phyloP scores from a whole-genome alignment of 1,284 basidiomycete species.

The Caloboletus firmus region DNA sequence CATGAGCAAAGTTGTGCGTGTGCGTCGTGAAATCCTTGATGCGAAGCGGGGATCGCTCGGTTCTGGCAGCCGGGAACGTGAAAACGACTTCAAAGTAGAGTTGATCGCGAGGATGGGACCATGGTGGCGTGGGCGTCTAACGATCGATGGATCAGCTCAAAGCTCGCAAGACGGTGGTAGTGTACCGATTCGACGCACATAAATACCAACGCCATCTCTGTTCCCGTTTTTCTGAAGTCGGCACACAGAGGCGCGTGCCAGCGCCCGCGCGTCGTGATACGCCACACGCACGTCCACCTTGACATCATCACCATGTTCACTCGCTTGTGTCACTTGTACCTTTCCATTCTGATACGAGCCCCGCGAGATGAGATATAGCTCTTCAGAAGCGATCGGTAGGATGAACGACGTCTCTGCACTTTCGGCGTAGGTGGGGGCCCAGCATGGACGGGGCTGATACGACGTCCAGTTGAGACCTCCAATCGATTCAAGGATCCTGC shows the following conservation, averaged over 20 bases:
- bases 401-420: slow-evolving; percentile 33
- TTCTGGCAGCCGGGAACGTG: slow-evolving; percentile 29
- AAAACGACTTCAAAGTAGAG: slow-evolving; percentile 35
- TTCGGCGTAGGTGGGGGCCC: slow-evolving; percentile 17
- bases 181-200: slow-evolving; percentile 28
- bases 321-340: slow-evolving; percentile 28
- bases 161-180: background rate
- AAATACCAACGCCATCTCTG: slow-evolving; percentile 42
- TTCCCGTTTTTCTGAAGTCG: slow-evolving; percentile 30
- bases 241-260: slow-evolving; percentile 38
- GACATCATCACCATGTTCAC: slow-evolving; percentile 22
- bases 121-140: slow-evolving; percentile 18
- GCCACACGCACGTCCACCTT: slow-evolving; percentile 36
- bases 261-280: slow-evolving; percentile 28
- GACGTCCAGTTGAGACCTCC: slow-evolving; percentile 14
- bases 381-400: slow-evolving; percentile 37
- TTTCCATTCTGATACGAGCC: slow-evolving; percentile 34
- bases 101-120: slow-evolving; percentile 5
- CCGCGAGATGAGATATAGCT: slow-evolving; percentile 39
- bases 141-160: background rate
- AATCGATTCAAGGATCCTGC: slow-evolving; percentile 14
- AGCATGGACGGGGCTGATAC: slow-evolving; percentile 14
- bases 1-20: slow-evolving; percentile 33
- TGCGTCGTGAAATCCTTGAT: slow-evolving; percentile 35
- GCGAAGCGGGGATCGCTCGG: slow-evolving; percentile 15